Conservation (phyloP, 208 protist species). For the Leishmania major region DNA sequence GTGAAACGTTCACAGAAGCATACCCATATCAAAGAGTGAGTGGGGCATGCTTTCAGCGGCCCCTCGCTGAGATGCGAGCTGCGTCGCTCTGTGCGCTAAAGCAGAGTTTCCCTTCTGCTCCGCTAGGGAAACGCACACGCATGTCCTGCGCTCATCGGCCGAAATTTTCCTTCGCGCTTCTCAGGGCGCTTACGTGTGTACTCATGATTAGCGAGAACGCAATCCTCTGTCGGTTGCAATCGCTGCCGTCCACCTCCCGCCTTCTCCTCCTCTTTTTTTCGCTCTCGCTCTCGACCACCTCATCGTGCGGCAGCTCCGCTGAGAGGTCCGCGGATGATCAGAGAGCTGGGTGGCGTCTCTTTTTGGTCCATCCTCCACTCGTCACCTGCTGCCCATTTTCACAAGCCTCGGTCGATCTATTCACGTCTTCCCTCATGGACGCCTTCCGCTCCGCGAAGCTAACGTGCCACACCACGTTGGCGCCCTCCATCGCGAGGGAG, state of each 20-base stretch:
- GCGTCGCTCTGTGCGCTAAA: neutral
- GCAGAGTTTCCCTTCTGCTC: neutral
- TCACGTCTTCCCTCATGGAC: constrained; percentile 10
- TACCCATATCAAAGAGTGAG: neutral
- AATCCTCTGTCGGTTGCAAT: neutral
- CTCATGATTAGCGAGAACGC: neutral
- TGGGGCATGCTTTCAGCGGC: neutral
- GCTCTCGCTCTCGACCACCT: neutral
- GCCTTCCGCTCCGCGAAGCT: constrained; percentile 12
- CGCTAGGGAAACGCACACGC: neutral
- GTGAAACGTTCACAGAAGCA: neutral
- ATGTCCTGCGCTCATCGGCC: neutral
- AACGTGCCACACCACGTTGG: constrained; percentile 21
- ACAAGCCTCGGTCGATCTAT: neutral
- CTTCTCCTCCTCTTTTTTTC: neutral
- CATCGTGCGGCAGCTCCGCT: neutral
- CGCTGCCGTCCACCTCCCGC: neutral
- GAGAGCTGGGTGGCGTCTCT: neutral
- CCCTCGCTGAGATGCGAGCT: neutral
- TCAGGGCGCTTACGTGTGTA: neutral
- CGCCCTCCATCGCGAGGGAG: constrained; percentile 16
- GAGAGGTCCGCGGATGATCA: neutral
- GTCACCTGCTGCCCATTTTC: too few species aligned
- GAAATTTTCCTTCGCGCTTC: neutral
- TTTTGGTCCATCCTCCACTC: neutral